Base-by-base conservation (phyloP, 2,329 filamentous ascomycete species). In the Nothomitra cinnamomea region DNA sequence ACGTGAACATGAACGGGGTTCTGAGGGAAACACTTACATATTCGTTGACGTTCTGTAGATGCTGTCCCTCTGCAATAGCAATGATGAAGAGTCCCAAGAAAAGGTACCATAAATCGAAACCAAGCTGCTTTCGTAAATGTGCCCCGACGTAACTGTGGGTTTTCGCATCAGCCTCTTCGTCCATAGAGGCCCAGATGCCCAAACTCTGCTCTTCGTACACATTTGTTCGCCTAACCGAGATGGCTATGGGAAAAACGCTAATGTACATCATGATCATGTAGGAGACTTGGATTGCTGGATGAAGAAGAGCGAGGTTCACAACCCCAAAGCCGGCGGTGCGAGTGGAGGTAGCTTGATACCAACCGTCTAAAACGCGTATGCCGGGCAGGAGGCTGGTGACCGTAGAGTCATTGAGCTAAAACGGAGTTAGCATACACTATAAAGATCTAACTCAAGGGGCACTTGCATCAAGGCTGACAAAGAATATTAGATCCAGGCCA, bases 181-280 rank as follows among this genome's bases (percentile, higher is more conserved):
- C 63, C n/a, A 74, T 72, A 2, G 72, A 70, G 2, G 70, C 71
- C 62, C 84, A 88, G 28, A 94, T 79, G 3, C 87, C 87, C 0
- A 92, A 76, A 0, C 82, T 87, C 59, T 83, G 86, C 64, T 96
- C 90, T 67, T 95, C 90, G 70, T 96, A 96, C 1, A 95, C 90
- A 64, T 96, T 96, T 55, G 90, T 95, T 58, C 86, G 77, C 53
- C 90, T 87, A 61, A 96, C 85, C 5, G 86, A 92, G 61, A 96
- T 96, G 64, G 92, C 90, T 60, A 96, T 94, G 3, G 90, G 90
- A 61, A 95, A 94, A 56, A 95, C 86, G 55, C 89, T 95, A 57
- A 96, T 95, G 67, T 96, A 96, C 92, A 96, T 96, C 92, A 96
- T 96, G 67, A 96, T 82, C 67, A 96, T 73, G 69, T 95, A 96